These are phyloP conservation scores for Tulasnella sp. DNA, from an alignment of 768 basidiomycete species.

Conservation along the genomic window DNA sequence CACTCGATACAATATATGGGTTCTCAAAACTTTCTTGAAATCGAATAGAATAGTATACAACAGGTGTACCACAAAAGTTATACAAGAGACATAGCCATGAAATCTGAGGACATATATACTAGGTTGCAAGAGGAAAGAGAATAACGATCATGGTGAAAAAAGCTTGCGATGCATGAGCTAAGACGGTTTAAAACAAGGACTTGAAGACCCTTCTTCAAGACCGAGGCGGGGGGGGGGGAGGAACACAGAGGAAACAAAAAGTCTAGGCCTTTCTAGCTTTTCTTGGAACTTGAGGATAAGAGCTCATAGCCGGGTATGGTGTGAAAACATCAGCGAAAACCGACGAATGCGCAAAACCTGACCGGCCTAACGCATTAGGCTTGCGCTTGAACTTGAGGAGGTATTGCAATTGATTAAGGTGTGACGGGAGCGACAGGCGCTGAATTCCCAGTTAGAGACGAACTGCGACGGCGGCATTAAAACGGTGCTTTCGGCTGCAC, in stretches of 20 bases:
- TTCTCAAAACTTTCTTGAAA: constrained; percentile 9
- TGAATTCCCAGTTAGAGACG: not conserved
- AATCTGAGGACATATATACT: not conserved
- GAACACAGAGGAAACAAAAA: not conserved
- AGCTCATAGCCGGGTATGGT: not conserved
- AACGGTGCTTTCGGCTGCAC: too few species aligned
- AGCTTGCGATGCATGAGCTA: not conserved
- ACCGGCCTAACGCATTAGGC: not conserved
- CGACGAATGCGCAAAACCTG: not conserved
- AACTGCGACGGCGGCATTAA: too few species aligned
- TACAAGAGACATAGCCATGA: not conserved
- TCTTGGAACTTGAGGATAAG: not conserved
- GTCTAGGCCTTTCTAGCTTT: not conserved
- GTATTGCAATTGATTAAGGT: too few species aligned
- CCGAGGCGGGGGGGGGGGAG: not conserved
- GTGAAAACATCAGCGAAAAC: not conserved
- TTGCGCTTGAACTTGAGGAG: not conserved
- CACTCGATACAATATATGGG: not conserved
- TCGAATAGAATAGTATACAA: constrained; percentile 8
- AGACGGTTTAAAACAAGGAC: not conserved
- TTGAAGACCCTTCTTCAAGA: not conserved
- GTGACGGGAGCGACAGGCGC: too few species aligned
- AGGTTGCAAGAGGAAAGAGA: not conserved
- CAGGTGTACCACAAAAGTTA: not conserved
- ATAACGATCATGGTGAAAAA: not conserved